phyloP scores from a whole-genome alignment of 1,284 basidiomycete species.

The Ceratobasidium sp. region DNA sequence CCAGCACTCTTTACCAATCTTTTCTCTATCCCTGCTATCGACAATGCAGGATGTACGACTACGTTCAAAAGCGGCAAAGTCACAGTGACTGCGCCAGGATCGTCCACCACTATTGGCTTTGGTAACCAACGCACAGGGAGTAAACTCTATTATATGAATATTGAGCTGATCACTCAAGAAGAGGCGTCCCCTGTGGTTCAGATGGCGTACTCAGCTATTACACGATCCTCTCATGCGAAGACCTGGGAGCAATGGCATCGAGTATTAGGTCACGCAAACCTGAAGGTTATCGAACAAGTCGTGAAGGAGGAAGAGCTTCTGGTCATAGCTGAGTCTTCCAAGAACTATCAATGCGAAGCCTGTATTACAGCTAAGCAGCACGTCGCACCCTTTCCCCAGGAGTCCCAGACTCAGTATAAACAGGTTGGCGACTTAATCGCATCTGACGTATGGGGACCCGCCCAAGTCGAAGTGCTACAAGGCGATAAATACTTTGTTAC shows the following conservation, averaged over 20 bases:
- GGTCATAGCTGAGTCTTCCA: neutral
- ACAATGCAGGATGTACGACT: neutral
- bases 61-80: neutral
- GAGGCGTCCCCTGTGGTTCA: neutral
- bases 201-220: neutral
- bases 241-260: constrained; percentile 21
- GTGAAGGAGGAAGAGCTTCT: too few species aligned
- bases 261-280: neutral
- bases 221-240: neutral
- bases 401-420: neutral
- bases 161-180: neutral
- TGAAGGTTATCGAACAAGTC: too few species aligned
- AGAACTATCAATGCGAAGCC: neutral
- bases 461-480: neutral
- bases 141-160: neutral
- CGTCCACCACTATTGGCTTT: neutral
- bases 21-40: too few species aligned
- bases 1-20: neutral
- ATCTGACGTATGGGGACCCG: constrained; percentile 11
- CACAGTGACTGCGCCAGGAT: neutral
- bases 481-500: neutral
- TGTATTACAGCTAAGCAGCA: neutral
- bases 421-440: neutral
- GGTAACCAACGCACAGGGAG: too few species aligned
- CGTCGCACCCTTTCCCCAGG: neutral